Percentiles rank a stretch among this genome's conserved stretches.
Evolutionary conservation across 441 rosid genomes (phyloP).

Genomic region (Daphne laureola): DNA sequence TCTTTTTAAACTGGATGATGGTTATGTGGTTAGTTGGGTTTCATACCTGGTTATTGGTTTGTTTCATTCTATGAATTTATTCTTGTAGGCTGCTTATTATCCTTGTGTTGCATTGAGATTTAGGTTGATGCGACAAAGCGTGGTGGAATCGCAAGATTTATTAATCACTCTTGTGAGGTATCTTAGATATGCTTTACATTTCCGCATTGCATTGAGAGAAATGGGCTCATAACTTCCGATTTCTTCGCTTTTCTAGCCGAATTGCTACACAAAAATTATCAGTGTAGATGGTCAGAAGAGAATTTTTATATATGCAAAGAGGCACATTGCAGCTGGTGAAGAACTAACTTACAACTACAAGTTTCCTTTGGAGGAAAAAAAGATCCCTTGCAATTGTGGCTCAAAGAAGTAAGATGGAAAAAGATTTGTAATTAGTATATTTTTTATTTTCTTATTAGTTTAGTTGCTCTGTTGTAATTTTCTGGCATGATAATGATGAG

Average conservation of each 20-base stretch:
- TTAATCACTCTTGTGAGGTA: constrained; percentile 99
- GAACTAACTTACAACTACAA: constrained; percentile 96
- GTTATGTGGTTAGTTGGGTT: constrained; percentile 74
- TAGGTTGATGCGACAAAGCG: constrained; percentile 99
- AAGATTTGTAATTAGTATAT: neutral
- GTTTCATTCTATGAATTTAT: constrained; percentile 4
- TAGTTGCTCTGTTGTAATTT: too few species aligned
- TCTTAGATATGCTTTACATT: constrained; percentile 9
- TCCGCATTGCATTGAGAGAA: constrained; percentile 17
- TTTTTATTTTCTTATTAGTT: too few species aligned
- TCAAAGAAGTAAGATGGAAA: constrained; percentile 64
- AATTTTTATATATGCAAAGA: constrained; percentile 91
- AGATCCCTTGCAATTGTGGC: constrained; percentile 98
- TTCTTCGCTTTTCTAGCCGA: constrained; percentile 57
- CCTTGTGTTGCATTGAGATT: constrained; percentile 14
- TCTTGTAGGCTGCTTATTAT: constrained; percentile 6
- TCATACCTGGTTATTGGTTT: constrained; percentile 1
- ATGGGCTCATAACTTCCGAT: constrained; percentile 20
- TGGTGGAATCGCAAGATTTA: constrained; percentile 98
- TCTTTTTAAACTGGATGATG: constrained; percentile 96
- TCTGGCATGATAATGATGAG: too few species aligned
- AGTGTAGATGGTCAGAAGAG: constrained; percentile 90
- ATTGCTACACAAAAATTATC: constrained; percentile 97
- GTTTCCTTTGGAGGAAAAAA: constrained; percentile 92
- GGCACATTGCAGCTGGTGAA: constrained; percentile 84